Conservation (phyloP, 768 basidiomycete genomes). For the Flagelloscypha sp. region DNA sequence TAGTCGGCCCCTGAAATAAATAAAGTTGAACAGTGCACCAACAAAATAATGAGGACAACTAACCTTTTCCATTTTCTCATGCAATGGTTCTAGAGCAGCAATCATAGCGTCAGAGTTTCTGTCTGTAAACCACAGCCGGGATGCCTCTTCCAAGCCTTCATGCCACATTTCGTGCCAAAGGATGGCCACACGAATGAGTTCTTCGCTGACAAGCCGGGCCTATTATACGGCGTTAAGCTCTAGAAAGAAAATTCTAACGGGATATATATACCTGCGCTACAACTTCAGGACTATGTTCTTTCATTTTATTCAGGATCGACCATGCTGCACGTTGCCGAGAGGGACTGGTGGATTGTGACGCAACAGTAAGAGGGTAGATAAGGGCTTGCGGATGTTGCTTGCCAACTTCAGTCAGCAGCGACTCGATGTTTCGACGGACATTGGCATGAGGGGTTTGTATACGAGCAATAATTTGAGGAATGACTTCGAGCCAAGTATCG, state of each 20-base stretch:
- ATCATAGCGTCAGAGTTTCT: conserved; percentile 98
- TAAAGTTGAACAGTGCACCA: conserved; percentile 2
- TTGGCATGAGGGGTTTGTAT: conserved; percentile 90
- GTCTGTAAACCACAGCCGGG: conserved; percentile 92
- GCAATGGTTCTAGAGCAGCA: conserved; percentile 81
- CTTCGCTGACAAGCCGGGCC: conserved; percentile 84
- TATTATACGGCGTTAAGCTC: conserved; percentile 20
- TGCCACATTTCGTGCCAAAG: conserved; percentile 99
- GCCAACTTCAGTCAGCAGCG: conserved; percentile 84
- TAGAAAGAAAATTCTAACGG: conserved; percentile 1
- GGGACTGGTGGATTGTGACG: conserved; percentile 87
- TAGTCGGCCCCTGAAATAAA: conserved; percentile 71
- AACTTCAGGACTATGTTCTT: conserved; percentile 79
- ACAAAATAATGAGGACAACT: conserved; percentile 15
- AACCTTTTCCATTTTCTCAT: conserved; percentile 84
- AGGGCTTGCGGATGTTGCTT: conserved; percentile 96
- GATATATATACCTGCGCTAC: conserved; percentile 65
- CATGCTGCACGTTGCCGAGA: conserved; percentile 76
- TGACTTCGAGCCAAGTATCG: conserved; percentile 98
- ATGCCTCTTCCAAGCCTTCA: conserved; percentile 96
- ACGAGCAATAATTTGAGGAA: conserved; percentile 98
- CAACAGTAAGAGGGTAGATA: conserved; percentile 92
- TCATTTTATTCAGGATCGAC: conserved; percentile 86
- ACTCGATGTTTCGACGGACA: conserved; percentile 83
- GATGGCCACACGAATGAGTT: conserved; percentile 94